phyloP scores from a whole-genome alignment of 1,284 basidiomycete species.

The Ganoderma leucocontextum region DNA sequence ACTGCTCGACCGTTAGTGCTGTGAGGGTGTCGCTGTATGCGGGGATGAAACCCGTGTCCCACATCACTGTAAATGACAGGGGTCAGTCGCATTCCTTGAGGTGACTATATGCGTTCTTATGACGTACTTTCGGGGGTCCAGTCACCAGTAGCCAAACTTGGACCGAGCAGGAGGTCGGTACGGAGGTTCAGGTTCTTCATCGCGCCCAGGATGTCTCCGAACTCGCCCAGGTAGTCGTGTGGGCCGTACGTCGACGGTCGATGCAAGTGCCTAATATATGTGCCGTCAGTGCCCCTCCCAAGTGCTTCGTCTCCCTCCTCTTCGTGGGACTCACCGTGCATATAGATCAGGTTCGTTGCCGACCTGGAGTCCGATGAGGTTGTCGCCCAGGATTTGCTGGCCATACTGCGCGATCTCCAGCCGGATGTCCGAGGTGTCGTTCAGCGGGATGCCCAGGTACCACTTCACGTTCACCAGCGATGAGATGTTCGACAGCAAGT shows the following conservation, averaged over 20 bases:
- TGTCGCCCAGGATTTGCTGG: conserved; percentile 51
- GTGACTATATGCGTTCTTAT: neutral
- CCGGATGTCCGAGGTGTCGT: conserved; percentile 52
- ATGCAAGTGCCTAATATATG: conserved; percentile 35
- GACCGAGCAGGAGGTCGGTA: conserved; percentile 64
- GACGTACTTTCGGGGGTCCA: conserved; percentile 55
- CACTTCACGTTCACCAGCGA: conserved; percentile 61
- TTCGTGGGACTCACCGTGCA: conserved; percentile 33
- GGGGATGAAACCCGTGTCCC: conserved; percentile 65
- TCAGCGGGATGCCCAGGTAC: conserved; percentile 68
- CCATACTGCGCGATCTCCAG: conserved; percentile 55
- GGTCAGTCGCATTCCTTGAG: neutral
- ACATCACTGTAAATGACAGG: conserved; percentile 44
- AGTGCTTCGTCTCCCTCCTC: neutral
- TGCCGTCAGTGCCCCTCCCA: neutral
- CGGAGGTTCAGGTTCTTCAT: conserved; percentile 54
- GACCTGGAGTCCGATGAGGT: conserved; percentile 54
- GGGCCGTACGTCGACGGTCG: conserved; percentile 47
- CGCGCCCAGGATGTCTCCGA: conserved; percentile 48
- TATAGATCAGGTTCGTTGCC: conserved; percentile 70
- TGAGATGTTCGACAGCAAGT: conserved; percentile 66
- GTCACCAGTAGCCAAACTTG: conserved; percentile 58
- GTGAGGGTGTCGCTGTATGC: conserved; percentile 54
- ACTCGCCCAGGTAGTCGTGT: conserved; percentile 59
- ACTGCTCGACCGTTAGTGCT: conserved; percentile 66